Percentiles rank a stretch among this genome's conserved stretches.
phyloP scores from a whole-genome alignment of 768 basidiomycete species.

The Coprinopsis sp. region DNA sequence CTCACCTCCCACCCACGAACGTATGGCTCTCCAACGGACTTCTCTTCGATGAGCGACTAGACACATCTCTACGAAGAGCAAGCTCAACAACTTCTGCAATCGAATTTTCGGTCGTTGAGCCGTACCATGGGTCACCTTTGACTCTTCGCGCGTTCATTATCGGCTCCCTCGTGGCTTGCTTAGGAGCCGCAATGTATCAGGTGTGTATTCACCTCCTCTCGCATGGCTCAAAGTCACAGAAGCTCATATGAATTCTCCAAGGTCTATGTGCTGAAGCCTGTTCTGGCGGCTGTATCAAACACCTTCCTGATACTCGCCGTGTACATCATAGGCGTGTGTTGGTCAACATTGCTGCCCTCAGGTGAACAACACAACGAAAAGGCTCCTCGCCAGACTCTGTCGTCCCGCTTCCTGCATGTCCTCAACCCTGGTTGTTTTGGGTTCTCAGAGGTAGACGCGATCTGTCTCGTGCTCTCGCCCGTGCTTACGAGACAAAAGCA shows the following conservation, averaged over 20 bases:
- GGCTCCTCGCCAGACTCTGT: background rate
- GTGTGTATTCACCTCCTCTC: background rate
- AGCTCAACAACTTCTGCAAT: too few relatives aligned
- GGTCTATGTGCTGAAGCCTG: constrained; percentile 9
- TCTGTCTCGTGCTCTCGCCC: background rate
- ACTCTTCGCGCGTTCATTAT: constrained; percentile 28
- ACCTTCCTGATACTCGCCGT: constrained; percentile 5
- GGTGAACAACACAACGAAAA: background rate
- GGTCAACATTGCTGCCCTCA: background rate
- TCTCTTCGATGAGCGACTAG: too few relatives aligned
- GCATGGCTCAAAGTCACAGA: background rate
- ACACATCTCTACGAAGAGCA: too few relatives aligned
- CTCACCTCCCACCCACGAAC: too few relatives aligned
- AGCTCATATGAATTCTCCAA: background rate
- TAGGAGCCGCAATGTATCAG: constrained; percentile 37
- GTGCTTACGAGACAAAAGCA: constrained; percentile 32
- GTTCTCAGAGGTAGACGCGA: background rate
- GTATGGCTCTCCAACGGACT: too few relatives aligned
- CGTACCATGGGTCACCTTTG: constrained; percentile 14
- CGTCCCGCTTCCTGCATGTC: background rate
- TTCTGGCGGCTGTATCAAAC: constrained; percentile 3
- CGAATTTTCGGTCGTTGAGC: too few relatives aligned
- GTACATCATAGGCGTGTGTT: constrained; percentile 1
- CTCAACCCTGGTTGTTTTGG: constrained; percentile 1
- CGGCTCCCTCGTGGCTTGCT: constrained; percentile 37